Base-by-base conservation (phyloP, 306 rosid genomes). In the Cicer arietinum region DNA sequence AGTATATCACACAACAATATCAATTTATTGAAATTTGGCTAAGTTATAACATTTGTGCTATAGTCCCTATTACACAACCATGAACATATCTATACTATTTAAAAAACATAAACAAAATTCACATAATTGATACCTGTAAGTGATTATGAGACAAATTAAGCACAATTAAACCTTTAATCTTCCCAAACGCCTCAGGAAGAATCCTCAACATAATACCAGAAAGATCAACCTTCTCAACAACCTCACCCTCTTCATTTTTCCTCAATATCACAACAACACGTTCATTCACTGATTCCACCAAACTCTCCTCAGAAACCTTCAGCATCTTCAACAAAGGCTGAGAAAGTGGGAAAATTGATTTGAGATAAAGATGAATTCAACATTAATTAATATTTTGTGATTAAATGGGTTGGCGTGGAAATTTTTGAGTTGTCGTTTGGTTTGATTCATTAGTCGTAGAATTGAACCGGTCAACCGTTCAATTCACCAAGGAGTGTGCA, bases 141-240 rank as follows among this genome's bases (percentile, higher is more conserved):
- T 81, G 88, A 69, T 86, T 86, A 41, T 41, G 40, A 10, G 90
- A 81, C 77, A 86, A 79, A 79, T 86, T 66, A 77, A 86, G 81
- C 48, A 45, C 6, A 16, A 81, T 10, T 4, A 86, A 10, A 9
- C 83, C 52, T 16, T 46, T 82, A 74, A 81, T 69, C 74, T 79
- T 86, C 1, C 83, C 88, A 74, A 86, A 73, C 1, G 61, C 79
- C n/a, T 86, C 84, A 9, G 90, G 90, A 51, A 86, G 80, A 69
- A 81, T 54, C 75, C 60, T 79, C 10, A 86, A 76, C 47, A 84
- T 76, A 45, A 74, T 63, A 5, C 77, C 81, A 71, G 86, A 81
- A 47, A 86, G 86, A 67, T 84, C 84, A 68, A 84, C 64, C 8
- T 57, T 76, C 18, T 84, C 83, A 18, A 81, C 67, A 35, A 41